Evolutionary conservation across 192 early-diverging fungal species (phyloP), one percentile per base, ranked within the genome.

Genomic region (Coemansia sp.): DNA sequence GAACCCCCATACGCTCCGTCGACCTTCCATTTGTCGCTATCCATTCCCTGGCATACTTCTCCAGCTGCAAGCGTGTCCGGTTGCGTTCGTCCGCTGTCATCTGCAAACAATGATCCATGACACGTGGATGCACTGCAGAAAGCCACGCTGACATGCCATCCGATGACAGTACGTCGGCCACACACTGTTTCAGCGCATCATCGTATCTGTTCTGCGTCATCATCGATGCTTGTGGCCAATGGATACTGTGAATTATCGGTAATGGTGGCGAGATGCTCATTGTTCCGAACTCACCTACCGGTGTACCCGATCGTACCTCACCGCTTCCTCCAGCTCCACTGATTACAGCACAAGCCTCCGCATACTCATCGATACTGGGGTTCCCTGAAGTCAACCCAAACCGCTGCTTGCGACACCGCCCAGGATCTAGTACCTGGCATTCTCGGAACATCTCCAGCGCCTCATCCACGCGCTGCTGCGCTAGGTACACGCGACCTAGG

Each of bases 331-430:
- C 27, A 13, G 9, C 9, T n/a, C 25, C 44, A 13, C 20, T 25
- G 38, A 17, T 41, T 37, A 52, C 1, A 59, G 13, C n/a, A 33
- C 75, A 78, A 2, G 75, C 68, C 9, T 22, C 34, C 13, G 31
- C 69, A 4, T 72, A 72, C 62, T 78, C 75, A 40, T 78, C 69
- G 6, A 78, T 44, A 44, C 69, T 68, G 13, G 62, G 31, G 34
- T 23, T 11, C n/a, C 36, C 50, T 2, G 30, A 65, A 4, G 37
- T 22, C 13, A 68, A 55, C 15, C 33, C 62, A 64, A 72, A 72
- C 23, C 31, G 42, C 25, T 70, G 42, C 0, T 52, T 41, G 14
- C 11, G 28, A 57, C 74, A 63, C 45, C 53, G 19, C 1, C 13
- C 11, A 0, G 68, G 64, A 45, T 67, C 61, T 20, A 71, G 52